Percentiles rank a stretch among this genome's conserved stretches.
phyloP scores from a whole-genome alignment of 192 early-diverging fungal species.

The Chytriomyces sp. region DNA sequence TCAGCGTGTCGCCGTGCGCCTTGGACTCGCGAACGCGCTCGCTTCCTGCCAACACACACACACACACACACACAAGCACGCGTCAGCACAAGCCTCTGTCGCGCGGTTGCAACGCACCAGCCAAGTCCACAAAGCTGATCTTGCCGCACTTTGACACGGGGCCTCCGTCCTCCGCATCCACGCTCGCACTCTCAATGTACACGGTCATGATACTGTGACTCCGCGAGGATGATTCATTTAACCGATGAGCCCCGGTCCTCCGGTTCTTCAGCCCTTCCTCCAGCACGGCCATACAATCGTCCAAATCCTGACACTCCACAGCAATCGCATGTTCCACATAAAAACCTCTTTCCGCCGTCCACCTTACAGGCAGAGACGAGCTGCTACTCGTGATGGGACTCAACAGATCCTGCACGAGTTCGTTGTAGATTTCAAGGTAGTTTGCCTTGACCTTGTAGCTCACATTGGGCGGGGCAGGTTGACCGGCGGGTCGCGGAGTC shows the following conservation, averaged over 20 bases:
- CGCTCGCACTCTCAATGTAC: slow-evolving; percentile 42
- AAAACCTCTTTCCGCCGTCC: slow-evolving; percentile 47
- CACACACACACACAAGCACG: background rate
- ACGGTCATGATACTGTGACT: slow-evolving; percentile 59
- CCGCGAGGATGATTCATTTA: slow-evolving; percentile 60
- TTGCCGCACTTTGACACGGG: slow-evolving; percentile 43
- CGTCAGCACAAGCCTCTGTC: background rate
- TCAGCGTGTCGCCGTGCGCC: slow-evolving; percentile 51
- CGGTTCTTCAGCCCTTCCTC: slow-evolving; percentile 61
- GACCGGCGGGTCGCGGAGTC: background rate
- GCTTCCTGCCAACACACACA: slow-evolving; percentile 38
- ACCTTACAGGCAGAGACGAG: slow-evolving; percentile 49
- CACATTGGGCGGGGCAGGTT: background rate
- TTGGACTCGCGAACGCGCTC: slow-evolving; percentile 58
- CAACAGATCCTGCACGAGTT: slow-evolving; percentile 56
- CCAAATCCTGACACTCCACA: slow-evolving; percentile 52
- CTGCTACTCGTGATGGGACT: slow-evolving; percentile 29
- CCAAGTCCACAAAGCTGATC: slow-evolving; percentile 63
- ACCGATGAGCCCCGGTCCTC: slow-evolving; percentile 53
- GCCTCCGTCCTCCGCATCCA: slow-evolving; percentile 21
- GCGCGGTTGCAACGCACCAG: slow-evolving; percentile 35
- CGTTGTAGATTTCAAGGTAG: slow-evolving; percentile 64
- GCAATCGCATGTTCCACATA: slow-evolving; percentile 59
- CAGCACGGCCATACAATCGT: slow-evolving; percentile 56
- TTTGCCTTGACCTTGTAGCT: slow-evolving; percentile 37